Conservation (phyloP, 2,329 filamentous ascomycete genomes). For the Incumbomyces delicatus region DNA sequence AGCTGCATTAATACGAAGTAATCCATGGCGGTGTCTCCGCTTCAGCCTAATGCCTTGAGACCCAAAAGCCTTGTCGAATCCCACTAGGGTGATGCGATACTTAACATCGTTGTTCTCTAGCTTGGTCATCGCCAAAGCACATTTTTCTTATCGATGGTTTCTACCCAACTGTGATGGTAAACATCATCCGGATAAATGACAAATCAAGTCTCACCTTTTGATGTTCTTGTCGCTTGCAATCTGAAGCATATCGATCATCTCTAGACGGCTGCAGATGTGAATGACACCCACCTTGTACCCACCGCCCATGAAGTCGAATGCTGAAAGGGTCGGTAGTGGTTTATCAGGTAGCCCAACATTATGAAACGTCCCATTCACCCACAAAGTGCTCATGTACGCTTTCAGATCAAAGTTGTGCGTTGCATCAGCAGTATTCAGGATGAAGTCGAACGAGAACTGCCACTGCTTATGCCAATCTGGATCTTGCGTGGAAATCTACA, state of each 20-base stretch:
- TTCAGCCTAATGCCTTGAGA: too few relatives aligned
- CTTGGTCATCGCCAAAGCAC: slow-evolving; percentile 60
- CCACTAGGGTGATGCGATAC: slow-evolving; percentile 59
- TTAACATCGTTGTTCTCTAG: slow-evolving; percentile 62
- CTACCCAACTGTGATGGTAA: slow-evolving; percentile 62
- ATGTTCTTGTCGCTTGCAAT: slow-evolving; percentile 61
- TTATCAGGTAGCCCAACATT: slow-evolving; percentile 53
- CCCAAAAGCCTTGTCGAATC: slow-evolving; percentile 9
- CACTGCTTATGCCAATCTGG: slow-evolving; percentile 49
- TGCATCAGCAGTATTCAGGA: slow-evolving; percentile 65
- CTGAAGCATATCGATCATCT: slow-evolving; percentile 63
- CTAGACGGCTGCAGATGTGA: slow-evolving; percentile 59
- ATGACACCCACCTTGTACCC: slow-evolving; percentile 61
- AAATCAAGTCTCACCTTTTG: too few relatives aligned
- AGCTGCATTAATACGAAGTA: too few relatives aligned
- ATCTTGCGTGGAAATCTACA: slow-evolving; percentile 49
- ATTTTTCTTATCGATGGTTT: too few relatives aligned
- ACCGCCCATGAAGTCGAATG: slow-evolving; percentile 65
- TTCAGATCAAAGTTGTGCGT: slow-evolving; percentile 56
- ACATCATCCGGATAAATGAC: slow-evolving; percentile 58
- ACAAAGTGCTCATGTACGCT: slow-evolving; percentile 42
- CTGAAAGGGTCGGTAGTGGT: slow-evolving; percentile 58
- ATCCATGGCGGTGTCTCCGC: too few relatives aligned
- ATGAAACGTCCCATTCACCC: slow-evolving; percentile 47
- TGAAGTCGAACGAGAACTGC: slow-evolving; percentile 51